phyloP scores from a whole-genome alignment of 2,329 filamentous ascomycete genomes.

The Penicillium thymicola region DNA sequence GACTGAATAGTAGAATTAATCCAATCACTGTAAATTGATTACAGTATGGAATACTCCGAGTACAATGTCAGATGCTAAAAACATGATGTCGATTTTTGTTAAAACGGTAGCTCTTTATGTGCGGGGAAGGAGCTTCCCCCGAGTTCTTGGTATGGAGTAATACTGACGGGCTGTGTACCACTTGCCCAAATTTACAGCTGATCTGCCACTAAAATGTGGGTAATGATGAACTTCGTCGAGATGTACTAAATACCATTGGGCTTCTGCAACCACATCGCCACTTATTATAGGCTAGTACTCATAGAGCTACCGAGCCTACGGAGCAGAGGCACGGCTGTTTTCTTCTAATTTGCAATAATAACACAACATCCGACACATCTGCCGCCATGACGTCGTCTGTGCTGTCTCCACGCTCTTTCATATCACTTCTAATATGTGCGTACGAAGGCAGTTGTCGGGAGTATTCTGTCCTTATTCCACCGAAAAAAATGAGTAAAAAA shows the following conservation, averaged over 20 bases:
- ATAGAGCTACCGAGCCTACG: not conserved
- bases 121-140: constrained; percentile 14
- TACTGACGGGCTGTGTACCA: constrained; percentile 2
- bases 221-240: constrained; percentile 14
- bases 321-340: not conserved
- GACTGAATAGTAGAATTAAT: not conserved
- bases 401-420: not conserved
- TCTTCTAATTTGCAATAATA: not conserved
- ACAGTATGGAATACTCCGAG: not conserved
- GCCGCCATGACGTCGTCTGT: not conserved
- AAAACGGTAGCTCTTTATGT: constrained; percentile 3
- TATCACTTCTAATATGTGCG: not conserved
- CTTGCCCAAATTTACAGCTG: not conserved
- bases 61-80: not conserved
- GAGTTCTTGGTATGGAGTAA: constrained; percentile 1
- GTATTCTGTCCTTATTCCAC: too few species aligned
- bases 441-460: not conserved
- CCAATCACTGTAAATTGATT: not conserved
- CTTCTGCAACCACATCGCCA: not conserved
- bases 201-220: not conserved
- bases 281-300: not conserved
- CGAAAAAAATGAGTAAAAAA: not conserved
- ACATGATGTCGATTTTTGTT: not conserved
- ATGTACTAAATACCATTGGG: constrained; percentile 6
- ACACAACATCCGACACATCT: not conserved